Percentiles rank a stretch among this genome's conserved stretches.
Evolutionary conservation across 768 basidiomycete species (phyloP).

Genomic region (Pleurotus cornucopiae): DNA sequence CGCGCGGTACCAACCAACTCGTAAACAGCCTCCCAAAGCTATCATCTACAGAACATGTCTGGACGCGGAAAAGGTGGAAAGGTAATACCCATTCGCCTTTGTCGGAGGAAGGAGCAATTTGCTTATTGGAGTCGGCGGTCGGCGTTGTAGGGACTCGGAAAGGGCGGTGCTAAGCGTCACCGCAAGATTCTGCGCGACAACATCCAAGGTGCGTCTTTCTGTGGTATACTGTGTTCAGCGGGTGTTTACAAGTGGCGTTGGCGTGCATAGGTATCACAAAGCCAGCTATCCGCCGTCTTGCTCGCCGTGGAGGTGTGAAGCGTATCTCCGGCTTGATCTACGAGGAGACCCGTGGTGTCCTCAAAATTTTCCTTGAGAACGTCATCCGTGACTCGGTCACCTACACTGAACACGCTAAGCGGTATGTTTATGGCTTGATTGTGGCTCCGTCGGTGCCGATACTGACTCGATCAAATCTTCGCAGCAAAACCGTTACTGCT

Average conservation of each 20-base stretch:
- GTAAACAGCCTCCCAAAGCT: conserved; percentile 1
- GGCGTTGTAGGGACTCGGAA: conserved; percentile 54
- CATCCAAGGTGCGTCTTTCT: conserved; percentile 39
- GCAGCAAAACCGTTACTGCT: conserved; percentile 58
- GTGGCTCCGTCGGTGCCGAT: neutral
- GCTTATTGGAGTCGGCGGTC: neutral
- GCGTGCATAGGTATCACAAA: conserved; percentile 26
- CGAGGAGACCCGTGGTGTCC: conserved; percentile 56
- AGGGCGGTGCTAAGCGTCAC: conserved; percentile 74
- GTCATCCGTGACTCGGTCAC: conserved; percentile 72
- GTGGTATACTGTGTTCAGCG: neutral
- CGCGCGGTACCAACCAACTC: neutral
- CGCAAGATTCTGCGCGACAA: conserved; percentile 71
- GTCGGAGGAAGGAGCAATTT: neutral
- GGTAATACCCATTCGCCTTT: conserved; percentile 14
- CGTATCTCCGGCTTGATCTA: conserved; percentile 47
- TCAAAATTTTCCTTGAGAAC: conserved; percentile 40
- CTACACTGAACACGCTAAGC: conserved; percentile 76
- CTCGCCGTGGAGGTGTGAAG: conserved; percentile 50
- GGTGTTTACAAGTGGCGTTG: neutral
- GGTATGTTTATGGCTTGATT: conserved; percentile 18
- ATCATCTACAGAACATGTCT: conserved; percentile 42
- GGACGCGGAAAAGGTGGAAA: conserved; percentile 79
- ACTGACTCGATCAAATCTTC: neutral
- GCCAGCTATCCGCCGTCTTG: conserved; percentile 55